These are phyloP conservation scores for Haematococcus sp. DNA, from an alignment of 139 green algal genomes.

Conservation along the genomic window DNA sequence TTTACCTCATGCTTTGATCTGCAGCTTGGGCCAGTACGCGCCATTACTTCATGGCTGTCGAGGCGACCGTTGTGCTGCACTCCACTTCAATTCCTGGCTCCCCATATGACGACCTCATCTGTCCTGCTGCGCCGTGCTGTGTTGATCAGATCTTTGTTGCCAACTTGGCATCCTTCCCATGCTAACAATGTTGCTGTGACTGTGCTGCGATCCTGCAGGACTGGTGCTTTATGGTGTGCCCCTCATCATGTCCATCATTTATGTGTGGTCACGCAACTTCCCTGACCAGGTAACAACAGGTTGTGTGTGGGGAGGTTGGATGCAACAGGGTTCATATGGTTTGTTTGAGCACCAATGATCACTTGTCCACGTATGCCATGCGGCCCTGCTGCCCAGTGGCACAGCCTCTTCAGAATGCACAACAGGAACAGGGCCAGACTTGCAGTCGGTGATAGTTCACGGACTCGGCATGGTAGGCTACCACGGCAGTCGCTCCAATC, in stretches of 20 bases:
- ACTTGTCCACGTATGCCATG: neutral
- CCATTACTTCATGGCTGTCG: too few relatives aligned
- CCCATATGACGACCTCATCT: too few relatives aligned
- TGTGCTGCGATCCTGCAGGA: too few relatives aligned
- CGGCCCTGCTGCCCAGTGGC: neutral
- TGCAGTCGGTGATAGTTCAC: neutral
- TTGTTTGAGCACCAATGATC: neutral
- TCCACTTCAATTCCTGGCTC: too few relatives aligned
- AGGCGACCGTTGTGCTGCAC: too few relatives aligned
- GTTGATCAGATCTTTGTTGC: too few relatives aligned
- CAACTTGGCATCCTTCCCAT: too few relatives aligned
- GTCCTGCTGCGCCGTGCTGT: too few relatives aligned
- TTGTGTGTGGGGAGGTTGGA: neutral
- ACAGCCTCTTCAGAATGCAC: neutral
- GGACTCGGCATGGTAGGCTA: neutral
- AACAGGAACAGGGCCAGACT: neutral
- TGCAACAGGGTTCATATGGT: neutral
- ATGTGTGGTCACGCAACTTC: conserved; percentile 65
- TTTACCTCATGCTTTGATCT: too few relatives aligned
- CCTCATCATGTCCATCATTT: conserved; percentile 59
- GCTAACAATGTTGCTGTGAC: too few relatives aligned
- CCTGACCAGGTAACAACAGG: conserved; percentile 22
- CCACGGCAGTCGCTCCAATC: too few relatives aligned
- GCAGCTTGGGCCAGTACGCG: too few relatives aligned
- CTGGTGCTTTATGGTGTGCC: conserved; percentile 19